A percentile compares a stretch with the other conserved stretches of the same genome.
phyloP scores from a whole-genome alignment of 495 filamentous ascomycete species.

The Hypomontagnella submonticulosa region DNA sequence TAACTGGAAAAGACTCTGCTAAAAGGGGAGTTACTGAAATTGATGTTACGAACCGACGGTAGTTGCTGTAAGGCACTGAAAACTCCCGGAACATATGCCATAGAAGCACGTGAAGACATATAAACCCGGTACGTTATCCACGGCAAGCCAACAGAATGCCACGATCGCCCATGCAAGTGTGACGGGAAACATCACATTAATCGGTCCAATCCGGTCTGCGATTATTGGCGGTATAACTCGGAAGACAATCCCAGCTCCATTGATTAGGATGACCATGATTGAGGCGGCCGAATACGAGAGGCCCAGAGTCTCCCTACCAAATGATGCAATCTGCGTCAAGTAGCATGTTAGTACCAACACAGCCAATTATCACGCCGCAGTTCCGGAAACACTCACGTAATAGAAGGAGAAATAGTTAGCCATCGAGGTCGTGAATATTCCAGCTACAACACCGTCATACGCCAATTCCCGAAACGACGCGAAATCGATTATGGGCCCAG shows the following conservation, averaged over 20 bases:
- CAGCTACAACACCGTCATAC: slow-evolving; percentile 70
- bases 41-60: slow-evolving; percentile 49
- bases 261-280: slow-evolving; percentile 73
- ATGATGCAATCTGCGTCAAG: slow-evolving; percentile 54
- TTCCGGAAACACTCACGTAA: slow-evolving; percentile 60
- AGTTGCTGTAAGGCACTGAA: slow-evolving; percentile 73
- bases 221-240: slow-evolving; percentile 69
- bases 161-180: slow-evolving; percentile 63
- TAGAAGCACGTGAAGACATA: slow-evolving; percentile 70
- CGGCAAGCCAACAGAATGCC: slow-evolving; percentile 70
- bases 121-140: slow-evolving; percentile 59
- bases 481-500: slow-evolving; percentile 72
- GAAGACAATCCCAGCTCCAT: slow-evolving; percentile 70
- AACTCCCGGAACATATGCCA: slow-evolving; percentile 67
- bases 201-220: slow-evolving; percentile 70
- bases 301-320: slow-evolving; percentile 63
- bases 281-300: slow-evolving; percentile 64
- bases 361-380: background rate
- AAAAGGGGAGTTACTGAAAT: background rate
- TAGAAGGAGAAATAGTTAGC: slow-evolving; percentile 77
- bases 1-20: background rate
- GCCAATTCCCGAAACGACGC: slow-evolving; percentile 69
- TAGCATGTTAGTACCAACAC: slow-evolving; percentile 9
- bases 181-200: slow-evolving; percentile 70
- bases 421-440: slow-evolving; percentile 66